These are phyloP conservation scores for Saccharomycopsis selenospora DNA, from an alignment of 805 yeast genomes.

Conservation along the genomic window DNA sequence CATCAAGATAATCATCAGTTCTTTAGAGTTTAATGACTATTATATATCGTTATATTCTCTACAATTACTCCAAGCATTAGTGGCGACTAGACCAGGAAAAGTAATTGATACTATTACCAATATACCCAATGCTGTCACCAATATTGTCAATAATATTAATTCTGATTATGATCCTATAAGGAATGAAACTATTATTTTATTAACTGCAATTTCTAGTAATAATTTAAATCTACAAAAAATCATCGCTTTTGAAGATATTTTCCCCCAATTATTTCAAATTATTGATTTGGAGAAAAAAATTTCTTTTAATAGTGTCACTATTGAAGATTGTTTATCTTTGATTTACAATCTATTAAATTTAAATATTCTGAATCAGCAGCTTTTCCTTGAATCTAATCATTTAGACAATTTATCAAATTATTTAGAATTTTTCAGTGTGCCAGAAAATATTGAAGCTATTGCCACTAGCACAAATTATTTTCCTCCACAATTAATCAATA, in stretches of 20 bases:
- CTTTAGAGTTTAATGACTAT: slow-evolving; percentile 53
- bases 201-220: slow-evolving; percentile 74
- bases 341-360: slow-evolving; percentile 66
- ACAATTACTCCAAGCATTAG: slow-evolving; percentile 78
- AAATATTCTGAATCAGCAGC: slow-evolving; percentile 84
- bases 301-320: slow-evolving; percentile 72
- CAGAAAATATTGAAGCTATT: background rate
- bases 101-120: slow-evolving; percentile 67
- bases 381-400: slow-evolving; percentile 75
- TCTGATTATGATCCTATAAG: slow-evolving; percentile 77
- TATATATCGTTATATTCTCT: slow-evolving; percentile 74
- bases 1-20: slow-evolving; percentile 42
- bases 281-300: slow-evolving; percentile 84
- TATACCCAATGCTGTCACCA: slow-evolving; percentile 74
- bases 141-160: slow-evolving; percentile 55
- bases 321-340: slow-evolving; percentile 79
- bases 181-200: slow-evolving; percentile 77
- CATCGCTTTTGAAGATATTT: slow-evolving; percentile 90
- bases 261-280: slow-evolving; percentile 73
- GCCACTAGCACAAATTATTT: background rate
- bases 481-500: slow-evolving; percentile 7
- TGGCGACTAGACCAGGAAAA: slow-evolving; percentile 64
- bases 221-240: slow-evolving; percentile 83
- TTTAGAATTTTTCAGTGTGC: slow-evolving; percentile 6
- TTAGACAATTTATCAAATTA: slow-evolving; percentile 9